Evolutionary conservation across 2,329 filamentous ascomycete genomes (phyloP).

Genomic region (Diaporthe helianthi): DNA sequence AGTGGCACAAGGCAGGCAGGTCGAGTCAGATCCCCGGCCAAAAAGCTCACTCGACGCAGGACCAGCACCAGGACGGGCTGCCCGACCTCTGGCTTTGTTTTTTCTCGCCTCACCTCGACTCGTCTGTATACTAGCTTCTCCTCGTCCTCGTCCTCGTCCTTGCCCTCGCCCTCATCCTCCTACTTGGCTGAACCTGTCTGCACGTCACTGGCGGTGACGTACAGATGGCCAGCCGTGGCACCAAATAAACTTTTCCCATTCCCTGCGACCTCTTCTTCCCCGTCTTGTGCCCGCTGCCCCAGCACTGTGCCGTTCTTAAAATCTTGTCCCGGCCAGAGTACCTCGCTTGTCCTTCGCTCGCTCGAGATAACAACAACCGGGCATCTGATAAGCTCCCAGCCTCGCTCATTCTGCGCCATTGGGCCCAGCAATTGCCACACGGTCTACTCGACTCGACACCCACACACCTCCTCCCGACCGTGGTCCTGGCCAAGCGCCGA

Average conservation of each 20-base stretch:
- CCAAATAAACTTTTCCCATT: not conserved
- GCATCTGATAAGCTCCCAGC: slow-evolving; percentile 27
- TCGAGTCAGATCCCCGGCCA: slow-evolving; percentile 26
- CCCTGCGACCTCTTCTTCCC: slow-evolving; percentile 4
- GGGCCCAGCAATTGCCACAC: slow-evolving; percentile 12
- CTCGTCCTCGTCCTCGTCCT: too few relatives aligned
- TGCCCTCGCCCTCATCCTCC: not conserved
- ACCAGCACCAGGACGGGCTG: slow-evolving; percentile 2
- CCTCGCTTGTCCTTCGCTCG: not conserved
- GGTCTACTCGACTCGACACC: slow-evolving; percentile 6
- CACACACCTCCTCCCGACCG: not conserved
- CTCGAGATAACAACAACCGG: slow-evolving; percentile 6
- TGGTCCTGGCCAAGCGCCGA: not conserved
- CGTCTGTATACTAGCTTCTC: not conserved
- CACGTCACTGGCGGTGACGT: slow-evolving; percentile 26
- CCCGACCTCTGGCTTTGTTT: slow-evolving; percentile 6
- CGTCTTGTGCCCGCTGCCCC: slow-evolving; percentile 6
- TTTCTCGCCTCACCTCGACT: not conserved
- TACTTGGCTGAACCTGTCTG: not conserved
- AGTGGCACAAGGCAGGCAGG: slow-evolving; percentile 18
- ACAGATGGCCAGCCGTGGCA: not conserved
- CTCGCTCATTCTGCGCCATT: slow-evolving; percentile 19
- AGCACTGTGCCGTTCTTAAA: slow-evolving; percentile 17
- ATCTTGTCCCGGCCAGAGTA: slow-evolving; percentile 4
- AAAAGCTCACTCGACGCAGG: not conserved